These are phyloP conservation scores for Mortierella sp. DNA, from an alignment of 371 early-diverging fungal genomes.

Conservation along the genomic window DNA sequence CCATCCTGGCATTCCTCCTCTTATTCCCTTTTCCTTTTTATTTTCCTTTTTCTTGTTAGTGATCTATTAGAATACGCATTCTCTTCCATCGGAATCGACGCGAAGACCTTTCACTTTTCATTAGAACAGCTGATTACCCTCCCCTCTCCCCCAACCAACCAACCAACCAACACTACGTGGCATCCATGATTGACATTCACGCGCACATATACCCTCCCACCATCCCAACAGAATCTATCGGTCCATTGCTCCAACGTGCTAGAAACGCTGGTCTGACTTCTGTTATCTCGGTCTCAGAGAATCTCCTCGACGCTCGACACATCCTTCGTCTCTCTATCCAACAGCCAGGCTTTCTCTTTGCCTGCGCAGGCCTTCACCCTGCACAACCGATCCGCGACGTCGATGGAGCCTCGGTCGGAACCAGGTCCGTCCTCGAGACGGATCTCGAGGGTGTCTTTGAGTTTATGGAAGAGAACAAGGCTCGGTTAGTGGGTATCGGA, in stretches of 20 bases:
- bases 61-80: no score
- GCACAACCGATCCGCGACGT: slow-evolving; percentile 54
- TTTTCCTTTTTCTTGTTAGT: no score
- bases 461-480: slow-evolving; percentile 48
- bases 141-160: neutral
- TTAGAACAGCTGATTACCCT: neutral
- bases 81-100: no score
- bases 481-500: slow-evolving; percentile 57
- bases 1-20: no score
- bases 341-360: slow-evolving; percentile 54
- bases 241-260: slow-evolving; percentile 44
- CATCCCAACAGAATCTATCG: slow-evolving; percentile 49
- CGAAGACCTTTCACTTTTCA: neutral
- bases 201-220: slow-evolving; percentile 58
- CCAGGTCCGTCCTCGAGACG: slow-evolving; percentile 52
- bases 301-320: slow-evolving; percentile 55
- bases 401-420: slow-evolving; percentile 41
- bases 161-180: neutral
- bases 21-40: no score
- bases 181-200: slow-evolving; percentile 58
- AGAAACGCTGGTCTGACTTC: slow-evolving; percentile 50
- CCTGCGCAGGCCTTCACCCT: slow-evolving; percentile 60
- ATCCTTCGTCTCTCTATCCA: slow-evolving; percentile 53
- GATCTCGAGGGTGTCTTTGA: slow-evolving; percentile 57
- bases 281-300: slow-evolving; percentile 60